Conservation (phyloP, 2,329 filamentous ascomycete species). For the Orbilia ellipsospora region DNA sequence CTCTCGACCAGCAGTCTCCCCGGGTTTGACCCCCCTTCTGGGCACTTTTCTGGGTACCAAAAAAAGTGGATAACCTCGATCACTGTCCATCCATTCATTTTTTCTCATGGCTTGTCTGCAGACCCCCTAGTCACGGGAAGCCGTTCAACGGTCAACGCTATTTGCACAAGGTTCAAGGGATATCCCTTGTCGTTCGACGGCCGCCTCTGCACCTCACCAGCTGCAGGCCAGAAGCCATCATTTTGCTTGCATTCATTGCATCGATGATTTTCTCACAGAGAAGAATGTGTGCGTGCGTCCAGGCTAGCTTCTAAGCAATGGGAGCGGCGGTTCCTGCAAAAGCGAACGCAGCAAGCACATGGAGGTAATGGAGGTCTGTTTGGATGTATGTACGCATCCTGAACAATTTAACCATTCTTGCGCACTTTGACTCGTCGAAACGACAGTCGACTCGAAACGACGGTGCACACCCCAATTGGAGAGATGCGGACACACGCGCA, state of each 20-base stretch:
- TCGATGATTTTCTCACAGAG: conserved; percentile 2
- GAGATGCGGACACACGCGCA: not conserved
- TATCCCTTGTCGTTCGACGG: conserved; percentile 28
- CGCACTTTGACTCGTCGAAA: conserved; percentile 22
- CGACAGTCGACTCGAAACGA: no score
- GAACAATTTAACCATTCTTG: conserved; percentile 55
- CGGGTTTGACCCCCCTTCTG: not conserved
- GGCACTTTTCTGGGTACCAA: not conserved
- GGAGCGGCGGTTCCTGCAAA: conserved; percentile 39
- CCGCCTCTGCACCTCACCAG: conserved; percentile 1
- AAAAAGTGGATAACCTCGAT: conserved; percentile 1
- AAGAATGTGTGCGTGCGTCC: conserved; percentile 6
- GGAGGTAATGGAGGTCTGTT: no score
- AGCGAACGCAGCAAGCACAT: conserved; percentile 52
- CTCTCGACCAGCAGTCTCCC: not conserved
- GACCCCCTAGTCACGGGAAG: conserved; percentile 51
- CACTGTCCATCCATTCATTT: conserved; percentile 20
- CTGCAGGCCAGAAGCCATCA: conserved; percentile 42
- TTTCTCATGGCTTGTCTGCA: conserved; percentile 38
- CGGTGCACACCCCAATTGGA: no score
- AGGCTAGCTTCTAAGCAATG: not conserved
- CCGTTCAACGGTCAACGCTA: conserved; percentile 55
- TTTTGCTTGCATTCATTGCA: conserved; percentile 5
- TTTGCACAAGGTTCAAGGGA: conserved; percentile 52
- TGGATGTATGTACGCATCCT: conserved; percentile 23